These are phyloP conservation scores for Pulveroboletus sp. DNA, from an alignment of 768 basidiomycete genomes.

Conservation along the genomic window DNA sequence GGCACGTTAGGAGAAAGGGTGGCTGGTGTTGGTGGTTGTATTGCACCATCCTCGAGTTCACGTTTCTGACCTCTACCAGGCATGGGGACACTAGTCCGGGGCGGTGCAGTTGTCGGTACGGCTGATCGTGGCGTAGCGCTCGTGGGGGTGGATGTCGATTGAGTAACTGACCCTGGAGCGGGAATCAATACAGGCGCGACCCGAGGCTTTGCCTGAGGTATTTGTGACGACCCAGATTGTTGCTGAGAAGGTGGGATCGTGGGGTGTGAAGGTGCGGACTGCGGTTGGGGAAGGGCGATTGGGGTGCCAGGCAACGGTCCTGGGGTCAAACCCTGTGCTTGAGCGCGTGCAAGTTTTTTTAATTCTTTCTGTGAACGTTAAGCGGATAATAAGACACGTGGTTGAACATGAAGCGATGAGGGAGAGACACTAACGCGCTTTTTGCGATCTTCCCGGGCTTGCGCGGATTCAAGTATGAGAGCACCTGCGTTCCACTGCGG, in stretches of 20 bases:
- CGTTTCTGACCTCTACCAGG: constrained; percentile 33
- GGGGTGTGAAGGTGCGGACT: constrained; percentile 24
- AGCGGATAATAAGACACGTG: constrained; percentile 11
- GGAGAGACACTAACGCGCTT: constrained; percentile 54
- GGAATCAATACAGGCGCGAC: constrained; percentile 34
- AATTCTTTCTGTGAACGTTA: constrained; percentile 57
- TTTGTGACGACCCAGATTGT: constrained; percentile 16
- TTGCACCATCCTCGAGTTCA: constrained; percentile 26
- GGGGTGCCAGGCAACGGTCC: constrained; percentile 23
- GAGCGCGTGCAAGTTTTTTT: constrained; percentile 63
- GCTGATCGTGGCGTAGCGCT: constrained; percentile 31
- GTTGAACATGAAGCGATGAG: constrained; percentile 3
- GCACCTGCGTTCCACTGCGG: constrained; percentile 64
- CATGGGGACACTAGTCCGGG: constrained; percentile 16
- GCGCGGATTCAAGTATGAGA: constrained; percentile 64
- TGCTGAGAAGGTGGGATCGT: constrained; percentile 22
- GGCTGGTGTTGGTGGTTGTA: constrained; percentile 22
- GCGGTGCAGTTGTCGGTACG: constrained; percentile 22
- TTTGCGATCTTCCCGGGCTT: constrained; percentile 76
- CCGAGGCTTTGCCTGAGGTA: constrained; percentile 23
- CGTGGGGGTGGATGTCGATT: constrained; percentile 32
- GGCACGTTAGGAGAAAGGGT: constrained; percentile 23
- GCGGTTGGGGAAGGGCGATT: constrained; percentile 34
- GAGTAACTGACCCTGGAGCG: constrained; percentile 22
- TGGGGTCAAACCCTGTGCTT: constrained; percentile 31